A percentile compares a stretch with the other conserved stretches of the same genome.
These are phyloP conservation scores for Trypanosoma brucei DNA, from an alignment of 208 protist species.

Conservation along the genomic window DNA sequence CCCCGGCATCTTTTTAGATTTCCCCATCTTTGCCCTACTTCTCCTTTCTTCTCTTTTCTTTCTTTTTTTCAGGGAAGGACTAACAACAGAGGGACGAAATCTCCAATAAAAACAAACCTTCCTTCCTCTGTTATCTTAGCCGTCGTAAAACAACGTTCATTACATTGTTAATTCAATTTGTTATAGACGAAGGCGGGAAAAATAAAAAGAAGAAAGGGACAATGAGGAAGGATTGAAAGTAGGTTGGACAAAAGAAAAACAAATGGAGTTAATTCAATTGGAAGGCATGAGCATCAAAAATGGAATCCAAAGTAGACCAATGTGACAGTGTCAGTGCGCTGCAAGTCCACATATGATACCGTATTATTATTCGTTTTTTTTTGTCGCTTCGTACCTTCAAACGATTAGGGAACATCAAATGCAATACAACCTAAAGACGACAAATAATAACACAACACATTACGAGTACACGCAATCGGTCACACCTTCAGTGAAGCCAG, in stretches of 20 bases:
- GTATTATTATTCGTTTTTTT: not conserved
- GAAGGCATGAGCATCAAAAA: not conserved
- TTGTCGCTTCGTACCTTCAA: not conserved
- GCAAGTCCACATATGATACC: too few species aligned
- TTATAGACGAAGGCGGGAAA: too few species aligned
- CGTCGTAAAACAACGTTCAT: too few species aligned
- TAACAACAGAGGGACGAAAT: slow-evolving; percentile 4
- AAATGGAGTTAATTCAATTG: too few species aligned
- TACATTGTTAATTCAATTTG: too few species aligned
- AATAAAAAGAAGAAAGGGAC: too few species aligned
- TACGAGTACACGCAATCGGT: too few species aligned
- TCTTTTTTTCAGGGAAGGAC: slow-evolving; percentile 7
- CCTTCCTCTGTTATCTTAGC: too few species aligned
- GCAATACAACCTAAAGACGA: not conserved
- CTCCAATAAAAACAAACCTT: not conserved
- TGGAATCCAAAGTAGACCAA: not conserved
- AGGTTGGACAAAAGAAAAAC: too few species aligned
- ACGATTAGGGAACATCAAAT: not conserved
- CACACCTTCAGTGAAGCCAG: slow-evolving; percentile 40
- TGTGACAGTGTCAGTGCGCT: not conserved
- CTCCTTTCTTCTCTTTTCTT: slow-evolving; percentile 12
- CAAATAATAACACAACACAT: not conserved
- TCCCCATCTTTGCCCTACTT: slow-evolving; percentile 16
- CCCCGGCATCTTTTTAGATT: slow-evolving; percentile 46
- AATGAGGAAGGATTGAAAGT: too few species aligned